Percentiles rank a stretch among this genome's conserved stretches.
Conservation (phyloP, 2,329 filamentous ascomycete genomes). For the Fusarium kyushuense region DNA sequence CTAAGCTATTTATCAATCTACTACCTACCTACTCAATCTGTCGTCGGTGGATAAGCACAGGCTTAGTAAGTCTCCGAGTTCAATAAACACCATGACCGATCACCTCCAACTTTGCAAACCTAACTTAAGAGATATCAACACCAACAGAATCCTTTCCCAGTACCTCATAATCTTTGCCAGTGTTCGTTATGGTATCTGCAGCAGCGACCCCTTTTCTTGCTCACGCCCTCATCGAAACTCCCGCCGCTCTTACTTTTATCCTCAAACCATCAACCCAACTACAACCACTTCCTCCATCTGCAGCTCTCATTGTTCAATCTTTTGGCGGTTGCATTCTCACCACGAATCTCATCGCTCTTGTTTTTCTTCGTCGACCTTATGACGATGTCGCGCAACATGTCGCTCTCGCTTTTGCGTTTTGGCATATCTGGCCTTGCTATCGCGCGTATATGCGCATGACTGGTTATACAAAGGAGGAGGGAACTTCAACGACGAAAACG, state of each 20-base stretch:
- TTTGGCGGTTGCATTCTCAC: slow-evolving; percentile 62
- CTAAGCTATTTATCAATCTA: not conserved
- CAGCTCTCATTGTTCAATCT: slow-evolving; percentile 59
- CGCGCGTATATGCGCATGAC: slow-evolving; percentile 55
- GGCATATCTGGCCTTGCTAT: slow-evolving; percentile 62
- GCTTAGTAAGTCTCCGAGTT: slow-evolving; percentile 22
- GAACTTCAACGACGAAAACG: slow-evolving; percentile 38
- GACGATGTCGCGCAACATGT: slow-evolving; percentile 52
- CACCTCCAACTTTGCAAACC: not conserved
- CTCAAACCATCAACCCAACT: slow-evolving; percentile 58
- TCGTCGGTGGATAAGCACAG: slow-evolving; percentile 1
- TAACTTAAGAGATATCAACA: not conserved
- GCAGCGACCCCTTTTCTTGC: slow-evolving; percentile 52
- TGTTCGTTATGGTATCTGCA: slow-evolving; percentile 7
- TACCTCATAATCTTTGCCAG: not conserved
- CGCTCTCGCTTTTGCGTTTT: slow-evolving; percentile 59
- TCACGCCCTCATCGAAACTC: slow-evolving; percentile 56
- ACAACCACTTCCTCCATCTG: slow-evolving; percentile 54
- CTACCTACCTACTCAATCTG: not conserved
- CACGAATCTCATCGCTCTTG: slow-evolving; percentile 58
- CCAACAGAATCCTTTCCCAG: not conserved
- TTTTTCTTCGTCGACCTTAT: slow-evolving; percentile 51
- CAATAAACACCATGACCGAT: not conserved
- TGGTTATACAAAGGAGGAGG: slow-evolving; percentile 42
- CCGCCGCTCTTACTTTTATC: slow-evolving; percentile 62